phyloP scores from a whole-genome alignment of 495 filamentous ascomycete genomes.

The Penicillium cataractarum region DNA sequence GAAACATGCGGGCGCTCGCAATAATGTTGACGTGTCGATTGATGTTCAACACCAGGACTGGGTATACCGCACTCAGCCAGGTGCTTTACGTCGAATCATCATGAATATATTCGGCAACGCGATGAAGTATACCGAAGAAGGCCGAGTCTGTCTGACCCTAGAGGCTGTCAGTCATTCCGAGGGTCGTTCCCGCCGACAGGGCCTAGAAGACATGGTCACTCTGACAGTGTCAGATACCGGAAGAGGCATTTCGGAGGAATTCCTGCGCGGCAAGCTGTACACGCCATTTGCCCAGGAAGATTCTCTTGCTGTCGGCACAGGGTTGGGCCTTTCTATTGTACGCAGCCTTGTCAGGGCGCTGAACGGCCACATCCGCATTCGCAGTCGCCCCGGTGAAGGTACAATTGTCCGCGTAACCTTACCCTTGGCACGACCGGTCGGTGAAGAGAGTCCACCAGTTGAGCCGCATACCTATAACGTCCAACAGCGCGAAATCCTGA shows the following conservation, averaged over 20 bases:
- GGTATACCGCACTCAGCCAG: slow-evolving; percentile 68
- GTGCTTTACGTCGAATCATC: slow-evolving; percentile 72
- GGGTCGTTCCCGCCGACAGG: slow-evolving; percentile 38
- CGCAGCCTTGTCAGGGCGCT: slow-evolving; percentile 57
- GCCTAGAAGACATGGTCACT: slow-evolving; percentile 43
- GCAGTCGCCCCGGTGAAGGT: slow-evolving; percentile 52
- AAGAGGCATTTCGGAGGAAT: slow-evolving; percentile 74
- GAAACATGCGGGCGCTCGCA: slow-evolving; percentile 12
- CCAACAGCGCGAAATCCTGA: slow-evolving; percentile 28
- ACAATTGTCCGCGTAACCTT: slow-evolving; percentile 55
- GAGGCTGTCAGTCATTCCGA: slow-evolving; percentile 46
- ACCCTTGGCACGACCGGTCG: slow-evolving; percentile 42
- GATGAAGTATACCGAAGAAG: slow-evolving; percentile 74
- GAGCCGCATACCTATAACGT: slow-evolving; percentile 19
- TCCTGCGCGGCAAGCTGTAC: slow-evolving; percentile 68
- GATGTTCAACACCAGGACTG: slow-evolving; percentile 66
- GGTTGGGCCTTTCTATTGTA: slow-evolving; percentile 57
- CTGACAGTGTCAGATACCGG: slow-evolving; percentile 68
- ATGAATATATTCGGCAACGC: slow-evolving; percentile 87
- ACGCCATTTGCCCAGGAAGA: slow-evolving; percentile 80
- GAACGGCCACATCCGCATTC: slow-evolving; percentile 56
- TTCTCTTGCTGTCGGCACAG: slow-evolving; percentile 57
- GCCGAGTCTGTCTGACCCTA: slow-evolving; percentile 65
- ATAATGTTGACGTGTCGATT: slow-evolving; percentile 60
- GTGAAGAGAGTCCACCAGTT: slow-evolving; percentile 31